Conservation (phyloP, 352 stramenopile genomes). For the Globisporangium radiosum region DNA sequence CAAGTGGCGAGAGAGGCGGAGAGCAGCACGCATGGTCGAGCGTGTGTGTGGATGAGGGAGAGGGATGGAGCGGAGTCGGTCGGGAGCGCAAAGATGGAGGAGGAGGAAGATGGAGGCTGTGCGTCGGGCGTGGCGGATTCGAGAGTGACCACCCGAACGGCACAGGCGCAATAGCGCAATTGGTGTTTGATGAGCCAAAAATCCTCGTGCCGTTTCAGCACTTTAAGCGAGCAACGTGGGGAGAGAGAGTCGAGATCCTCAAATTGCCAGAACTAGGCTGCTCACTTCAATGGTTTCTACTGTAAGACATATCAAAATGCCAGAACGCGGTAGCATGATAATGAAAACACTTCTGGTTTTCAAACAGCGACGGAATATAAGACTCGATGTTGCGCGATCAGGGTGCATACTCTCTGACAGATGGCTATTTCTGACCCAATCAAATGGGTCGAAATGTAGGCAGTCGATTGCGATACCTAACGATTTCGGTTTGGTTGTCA, state of each 20-base stretch:
- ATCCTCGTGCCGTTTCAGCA: no score
- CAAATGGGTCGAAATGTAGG: conserved; percentile 4
- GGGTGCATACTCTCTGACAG: not conserved
- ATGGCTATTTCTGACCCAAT: not conserved
- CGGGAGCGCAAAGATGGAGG: not conserved
- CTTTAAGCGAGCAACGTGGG: no score
- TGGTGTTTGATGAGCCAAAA: no score
- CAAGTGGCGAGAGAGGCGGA: conserved; percentile 23
- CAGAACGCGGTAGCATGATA: no score
- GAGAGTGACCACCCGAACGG: conserved; percentile 9
- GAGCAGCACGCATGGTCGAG: conserved; percentile 25
- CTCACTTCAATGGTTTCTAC: no score
- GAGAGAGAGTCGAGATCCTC: no score
- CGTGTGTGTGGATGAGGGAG: not conserved
- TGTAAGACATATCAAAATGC: no score
- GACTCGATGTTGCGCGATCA: no score
- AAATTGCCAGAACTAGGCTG: no score
- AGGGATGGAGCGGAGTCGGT: not conserved
- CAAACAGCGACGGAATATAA: no score
- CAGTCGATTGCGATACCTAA: conserved; percentile 33
- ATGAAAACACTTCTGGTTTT: no score
- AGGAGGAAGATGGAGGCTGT: not conserved
- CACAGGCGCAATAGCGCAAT: no score
- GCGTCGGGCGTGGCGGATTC: conserved; percentile 9
- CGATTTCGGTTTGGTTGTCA: conserved; percentile 12